Conservation (phyloP, 2,329 filamentous ascomycete genomes). For the Boeremia lycopersici region DNA sequence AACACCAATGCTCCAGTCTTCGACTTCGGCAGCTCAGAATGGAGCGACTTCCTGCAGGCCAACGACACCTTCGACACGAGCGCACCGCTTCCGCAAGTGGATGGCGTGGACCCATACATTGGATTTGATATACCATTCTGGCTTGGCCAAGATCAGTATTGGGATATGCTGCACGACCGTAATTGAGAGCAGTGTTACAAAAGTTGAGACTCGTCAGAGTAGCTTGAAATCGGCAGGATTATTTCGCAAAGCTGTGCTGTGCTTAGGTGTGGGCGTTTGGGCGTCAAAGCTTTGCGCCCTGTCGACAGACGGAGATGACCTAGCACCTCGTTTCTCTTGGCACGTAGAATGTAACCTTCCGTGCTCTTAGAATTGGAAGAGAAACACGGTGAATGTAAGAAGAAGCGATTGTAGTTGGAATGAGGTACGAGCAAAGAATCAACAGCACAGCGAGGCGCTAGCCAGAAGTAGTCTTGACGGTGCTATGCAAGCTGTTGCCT, state of each 20-base stretch:
- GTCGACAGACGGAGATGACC: too few species aligned
- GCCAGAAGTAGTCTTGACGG: too few species aligned
- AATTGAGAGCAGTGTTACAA: not conserved
- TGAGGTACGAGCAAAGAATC: too few species aligned
- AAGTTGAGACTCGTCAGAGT: not conserved
- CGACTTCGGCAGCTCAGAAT: conserved; percentile 14
- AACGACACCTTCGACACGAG: not conserved
- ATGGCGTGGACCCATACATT: conserved; percentile 36
- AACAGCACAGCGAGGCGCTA: too few species aligned
- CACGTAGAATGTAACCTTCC: too few species aligned
- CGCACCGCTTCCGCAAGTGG: conserved; percentile 1
- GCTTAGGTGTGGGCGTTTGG: too few species aligned
- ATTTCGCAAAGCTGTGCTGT: not conserved
- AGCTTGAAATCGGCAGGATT: not conserved
- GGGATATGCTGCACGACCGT: conserved; percentile 25
- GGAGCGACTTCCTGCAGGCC: conserved; percentile 17
- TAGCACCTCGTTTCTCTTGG: too few species aligned
- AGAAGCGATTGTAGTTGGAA: too few species aligned
- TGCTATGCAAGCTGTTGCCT: too few species aligned
- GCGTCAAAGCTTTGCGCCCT: too few species aligned
- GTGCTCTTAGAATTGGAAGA: too few species aligned
- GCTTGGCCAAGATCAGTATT: conserved; percentile 44
- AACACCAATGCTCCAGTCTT: not conserved
- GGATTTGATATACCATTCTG: conserved; percentile 47
- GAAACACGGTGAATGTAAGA: too few species aligned